A percentile compares a stretch with the other conserved stretches of the same genome.
Evolutionary conservation across 306 rosid genomes (phyloP).

Genomic region (Lathyrus aphaca): DNA sequence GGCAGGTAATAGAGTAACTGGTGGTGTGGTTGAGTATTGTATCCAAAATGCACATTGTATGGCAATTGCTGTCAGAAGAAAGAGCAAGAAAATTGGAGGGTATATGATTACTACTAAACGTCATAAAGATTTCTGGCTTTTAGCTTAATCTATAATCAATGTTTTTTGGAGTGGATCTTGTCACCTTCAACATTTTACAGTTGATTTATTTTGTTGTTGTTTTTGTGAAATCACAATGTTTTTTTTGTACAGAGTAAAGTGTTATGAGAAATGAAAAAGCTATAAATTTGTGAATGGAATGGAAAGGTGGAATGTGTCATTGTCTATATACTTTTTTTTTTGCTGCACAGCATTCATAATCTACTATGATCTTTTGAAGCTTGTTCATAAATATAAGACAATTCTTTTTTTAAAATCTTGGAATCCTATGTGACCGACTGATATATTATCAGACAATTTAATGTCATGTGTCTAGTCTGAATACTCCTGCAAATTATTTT

Average conservation of each 20-base stretch:
- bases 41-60: conserved; percentile 89
- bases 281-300: conserved; percentile 41
- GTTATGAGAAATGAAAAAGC: conserved; percentile 35
- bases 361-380: neutral
- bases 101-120: conserved; percentile 94
- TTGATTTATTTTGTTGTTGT: conserved; percentile 23
- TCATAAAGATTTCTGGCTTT: conserved; percentile 97
- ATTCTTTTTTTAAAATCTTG: no score
- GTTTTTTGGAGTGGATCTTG: neutral
- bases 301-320: conserved; percentile 36
- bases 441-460: no score
- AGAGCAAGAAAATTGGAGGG: conserved; percentile 80
- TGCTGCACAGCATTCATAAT: neutral
- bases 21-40: conserved; percentile 80
- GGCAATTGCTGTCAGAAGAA: conserved; percentile 94
- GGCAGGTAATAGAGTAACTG: conserved; percentile 58
- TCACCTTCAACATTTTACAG: conserved; percentile 19
- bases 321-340: neutral
- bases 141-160: conserved; percentile 51
- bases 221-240: conserved; percentile 43
- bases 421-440: no score
- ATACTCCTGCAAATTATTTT: no score
- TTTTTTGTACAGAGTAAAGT: conserved; percentile 49
- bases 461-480: no score
- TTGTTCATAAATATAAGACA: no score